These are phyloP conservation scores for Malus asiatica DNA, from an alignment of 306 rosid genomes.

Conservation along the genomic window DNA sequence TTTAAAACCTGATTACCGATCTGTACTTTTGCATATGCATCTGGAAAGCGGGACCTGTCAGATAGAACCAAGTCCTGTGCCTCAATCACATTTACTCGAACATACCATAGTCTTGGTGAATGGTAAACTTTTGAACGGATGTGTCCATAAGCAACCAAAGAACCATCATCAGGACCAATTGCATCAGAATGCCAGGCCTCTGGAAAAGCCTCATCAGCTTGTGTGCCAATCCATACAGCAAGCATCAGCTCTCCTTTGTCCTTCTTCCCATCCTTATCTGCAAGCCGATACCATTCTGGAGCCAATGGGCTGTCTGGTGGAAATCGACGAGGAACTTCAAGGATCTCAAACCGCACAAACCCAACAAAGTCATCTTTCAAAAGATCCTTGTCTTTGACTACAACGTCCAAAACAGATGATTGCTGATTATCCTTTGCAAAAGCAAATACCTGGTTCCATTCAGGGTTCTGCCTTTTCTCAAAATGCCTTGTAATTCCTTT, in stretches of 20 bases:
- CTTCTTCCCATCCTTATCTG: conserved; percentile 49
- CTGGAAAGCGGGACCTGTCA: conserved; percentile 57
- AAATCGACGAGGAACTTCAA: conserved; percentile 60
- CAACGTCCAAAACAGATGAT: conserved; percentile 47
- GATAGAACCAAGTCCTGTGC: conserved; percentile 75
- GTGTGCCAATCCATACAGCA: conserved; percentile 95
- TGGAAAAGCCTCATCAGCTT: conserved; percentile 92
- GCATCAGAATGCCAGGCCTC: conserved; percentile 99
- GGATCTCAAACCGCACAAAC: conserved; percentile 45
- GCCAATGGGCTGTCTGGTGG: conserved; percentile 98
- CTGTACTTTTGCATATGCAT: conserved; percentile 66
- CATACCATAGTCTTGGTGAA: conserved; percentile 77
- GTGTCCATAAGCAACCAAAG: conserved; percentile 28
- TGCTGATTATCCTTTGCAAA: conserved; percentile 57
- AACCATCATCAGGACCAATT: conserved; percentile 39
- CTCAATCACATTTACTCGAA: conserved; percentile 61
- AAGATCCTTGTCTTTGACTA: conserved; percentile 64
- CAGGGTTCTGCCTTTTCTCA: conserved; percentile 68
- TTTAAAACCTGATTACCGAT: conserved; percentile 52
- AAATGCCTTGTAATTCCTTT: conserved; percentile 57
- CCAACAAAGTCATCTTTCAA: conserved; percentile 75
- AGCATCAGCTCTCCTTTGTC: conserved; percentile 84
- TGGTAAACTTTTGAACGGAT: conserved; percentile 82
- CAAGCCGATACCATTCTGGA: conserved; percentile 84
- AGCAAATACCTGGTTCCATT: conserved; percentile 91